Conservation (phyloP, 2,329 filamentous ascomycete genomes). For the Aspergillus sp. region DNA sequence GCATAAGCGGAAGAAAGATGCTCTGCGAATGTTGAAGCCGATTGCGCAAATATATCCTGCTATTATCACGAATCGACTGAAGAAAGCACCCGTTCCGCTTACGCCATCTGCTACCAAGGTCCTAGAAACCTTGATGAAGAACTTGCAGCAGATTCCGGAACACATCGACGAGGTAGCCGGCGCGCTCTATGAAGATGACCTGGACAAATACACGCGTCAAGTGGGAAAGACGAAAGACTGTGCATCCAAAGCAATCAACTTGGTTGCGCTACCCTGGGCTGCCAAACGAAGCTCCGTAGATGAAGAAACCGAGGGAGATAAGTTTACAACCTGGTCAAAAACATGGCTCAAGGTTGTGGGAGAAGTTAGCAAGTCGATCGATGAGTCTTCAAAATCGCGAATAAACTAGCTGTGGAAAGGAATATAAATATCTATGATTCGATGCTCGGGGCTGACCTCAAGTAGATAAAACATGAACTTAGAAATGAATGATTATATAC, state of each 20-base stretch:
- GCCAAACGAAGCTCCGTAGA: conserved; percentile 63
- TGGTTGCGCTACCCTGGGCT: conserved; percentile 75
- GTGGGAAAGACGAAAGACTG: conserved; percentile 37
- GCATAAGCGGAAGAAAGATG: conserved; percentile 46
- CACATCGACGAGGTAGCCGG: conserved; percentile 52
- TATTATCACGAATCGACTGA: conserved; percentile 47
- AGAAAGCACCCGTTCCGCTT: conserved; percentile 32
- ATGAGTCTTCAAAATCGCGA: conserved; percentile 10
- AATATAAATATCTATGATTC: conserved; percentile 1
- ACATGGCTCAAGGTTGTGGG: conserved; percentile 57
- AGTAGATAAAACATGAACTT: conserved; percentile 9
- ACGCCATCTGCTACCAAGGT: conserved; percentile 26
- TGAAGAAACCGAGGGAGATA: conserved; percentile 65
- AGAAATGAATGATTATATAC: conserved; percentile 14
- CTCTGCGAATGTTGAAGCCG: conserved; percentile 48
- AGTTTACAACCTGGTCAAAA: conserved; percentile 77
- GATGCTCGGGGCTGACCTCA: neutral
- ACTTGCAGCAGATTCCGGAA: conserved; percentile 44
- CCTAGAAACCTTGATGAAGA: conserved; percentile 41
- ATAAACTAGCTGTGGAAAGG: neutral
- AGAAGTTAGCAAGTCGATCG: conserved; percentile 41
- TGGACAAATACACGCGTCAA: conserved; percentile 38
- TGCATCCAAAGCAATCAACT: conserved; percentile 70
- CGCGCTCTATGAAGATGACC: conserved; percentile 49
- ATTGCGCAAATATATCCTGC: conserved; percentile 50